phyloP scores from a whole-genome alignment of 2,329 filamentous ascomycete genomes.

The Colletotrichum graminicola region DNA sequence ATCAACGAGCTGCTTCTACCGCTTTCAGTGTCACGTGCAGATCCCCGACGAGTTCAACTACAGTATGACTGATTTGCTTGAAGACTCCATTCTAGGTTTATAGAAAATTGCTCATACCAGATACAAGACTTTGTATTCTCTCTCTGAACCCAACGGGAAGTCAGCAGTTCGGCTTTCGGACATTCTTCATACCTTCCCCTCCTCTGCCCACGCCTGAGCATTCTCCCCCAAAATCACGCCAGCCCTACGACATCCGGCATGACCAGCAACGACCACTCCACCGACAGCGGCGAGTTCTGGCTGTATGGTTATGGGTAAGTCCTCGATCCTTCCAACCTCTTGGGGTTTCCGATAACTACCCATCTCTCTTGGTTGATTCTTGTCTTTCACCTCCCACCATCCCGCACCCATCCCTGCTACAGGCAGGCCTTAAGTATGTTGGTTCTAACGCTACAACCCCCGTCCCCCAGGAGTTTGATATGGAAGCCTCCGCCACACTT shows the following conservation, averaged over 20 bases:
- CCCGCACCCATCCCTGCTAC: slow-evolving; percentile 31
- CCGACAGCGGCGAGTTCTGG: slow-evolving; percentile 80
- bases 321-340: not conserved
- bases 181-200: slow-evolving; percentile 1
- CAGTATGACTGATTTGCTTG: slow-evolving; percentile 22
- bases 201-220: not conserved
- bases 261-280: slow-evolving; percentile 51
- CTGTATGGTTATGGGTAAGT: slow-evolving; percentile 94
- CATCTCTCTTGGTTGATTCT: slow-evolving; percentile 17
- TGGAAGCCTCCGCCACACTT: slow-evolving; percentile 98
- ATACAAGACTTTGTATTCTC: not conserved
- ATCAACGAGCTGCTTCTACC: slow-evolving; percentile 7
- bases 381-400: slow-evolving; percentile 16
- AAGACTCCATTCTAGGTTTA: not conserved
- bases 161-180: not conserved
- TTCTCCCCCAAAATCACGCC: not conserved
- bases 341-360: slow-evolving; percentile 14
- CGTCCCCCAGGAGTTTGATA: slow-evolving; percentile 78
- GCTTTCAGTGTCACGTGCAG: not conserved
- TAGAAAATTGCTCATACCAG: not conserved
- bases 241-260: slow-evolving; percentile 47
- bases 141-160: not conserved
- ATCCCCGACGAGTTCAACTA: not conserved
- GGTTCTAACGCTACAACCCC: slow-evolving; percentile 25
- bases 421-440: slow-evolving; percentile 18